Conservation (phyloP, 352 stramenopile genomes). For the Phytophthora sansomeana region DNA sequence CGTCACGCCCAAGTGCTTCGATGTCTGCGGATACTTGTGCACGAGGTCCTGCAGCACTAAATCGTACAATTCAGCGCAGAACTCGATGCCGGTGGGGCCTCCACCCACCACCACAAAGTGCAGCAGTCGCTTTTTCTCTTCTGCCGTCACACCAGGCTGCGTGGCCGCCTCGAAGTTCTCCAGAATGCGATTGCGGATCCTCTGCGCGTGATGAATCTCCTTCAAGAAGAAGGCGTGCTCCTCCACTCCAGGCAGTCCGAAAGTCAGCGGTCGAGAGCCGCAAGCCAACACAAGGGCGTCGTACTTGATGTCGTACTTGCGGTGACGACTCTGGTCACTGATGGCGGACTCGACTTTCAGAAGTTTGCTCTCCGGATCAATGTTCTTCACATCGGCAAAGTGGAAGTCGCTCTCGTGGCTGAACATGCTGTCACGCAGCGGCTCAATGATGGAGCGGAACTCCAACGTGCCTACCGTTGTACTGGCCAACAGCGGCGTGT, state of each 20-base stretch:
- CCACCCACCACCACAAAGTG: constrained; percentile 98
- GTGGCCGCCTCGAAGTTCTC: constrained; percentile 96
- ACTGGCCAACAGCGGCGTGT: constrained; percentile 96
- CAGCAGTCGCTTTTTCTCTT: constrained; percentile 93
- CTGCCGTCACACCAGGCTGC: constrained; percentile 80
- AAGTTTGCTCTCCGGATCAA: constrained; percentile 83
- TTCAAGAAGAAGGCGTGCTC: constrained; percentile 98
- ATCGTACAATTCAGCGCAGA: constrained; percentile 96
- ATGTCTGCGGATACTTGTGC: constrained; percentile 78
- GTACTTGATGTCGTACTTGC: constrained; percentile 90
- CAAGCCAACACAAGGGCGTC: constrained; percentile 95
- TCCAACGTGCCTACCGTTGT: constrained; percentile 97
- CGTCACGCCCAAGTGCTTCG: constrained; percentile 75
- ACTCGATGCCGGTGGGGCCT: constrained; percentile 95
- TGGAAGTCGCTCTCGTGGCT: constrained; percentile 82
- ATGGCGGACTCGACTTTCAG: constrained; percentile 77
- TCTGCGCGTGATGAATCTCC: constrained; percentile 95
- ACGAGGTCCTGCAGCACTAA: constrained; percentile 93
- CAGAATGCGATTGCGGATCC: constrained; percentile 80
- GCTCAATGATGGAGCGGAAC: constrained; percentile 97
- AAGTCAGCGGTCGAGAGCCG: constrained; percentile 96
- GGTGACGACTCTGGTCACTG: constrained; percentile 39
- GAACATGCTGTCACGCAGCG: constrained; percentile 89
- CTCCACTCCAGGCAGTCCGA: constrained; percentile 91
- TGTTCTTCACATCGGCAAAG: constrained; percentile 64